These are phyloP conservation scores for Trichoderma erinaceum DNA, from an alignment of 495 filamentous ascomycete genomes.

Conservation along the genomic window DNA sequence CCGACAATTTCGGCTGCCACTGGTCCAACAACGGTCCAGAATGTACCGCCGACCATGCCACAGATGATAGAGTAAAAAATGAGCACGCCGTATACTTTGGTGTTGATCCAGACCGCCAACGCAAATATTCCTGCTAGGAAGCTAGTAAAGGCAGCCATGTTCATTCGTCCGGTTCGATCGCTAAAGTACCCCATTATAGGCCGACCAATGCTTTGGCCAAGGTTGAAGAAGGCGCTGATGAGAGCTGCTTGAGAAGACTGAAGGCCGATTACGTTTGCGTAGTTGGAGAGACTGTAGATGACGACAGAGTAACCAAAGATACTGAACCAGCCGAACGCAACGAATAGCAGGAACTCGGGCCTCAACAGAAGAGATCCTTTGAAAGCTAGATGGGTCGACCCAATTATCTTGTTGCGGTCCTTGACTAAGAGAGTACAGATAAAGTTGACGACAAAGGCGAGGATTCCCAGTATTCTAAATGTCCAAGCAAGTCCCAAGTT, in stretches of 20 bases:
- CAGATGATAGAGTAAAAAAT: slow-evolving; percentile 59
- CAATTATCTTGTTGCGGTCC: slow-evolving; percentile 30
- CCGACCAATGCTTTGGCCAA: slow-evolving; percentile 58
- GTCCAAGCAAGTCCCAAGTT: slow-evolving; percentile 49
- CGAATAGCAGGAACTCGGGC: slow-evolving; percentile 53
- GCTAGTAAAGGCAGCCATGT: slow-evolving; percentile 41
- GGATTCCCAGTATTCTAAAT: slow-evolving; percentile 52
- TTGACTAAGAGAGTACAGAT: slow-evolving; percentile 49
- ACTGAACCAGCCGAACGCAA: slow-evolving; percentile 59
- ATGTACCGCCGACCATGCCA: slow-evolving; percentile 62
- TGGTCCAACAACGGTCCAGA: slow-evolving; percentile 67
- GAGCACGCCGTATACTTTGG: slow-evolving; percentile 56
- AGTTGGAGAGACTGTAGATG: slow-evolving; percentile 59
- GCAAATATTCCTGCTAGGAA: slow-evolving; percentile 26
- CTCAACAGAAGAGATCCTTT: slow-evolving; percentile 48
- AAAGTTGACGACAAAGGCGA: slow-evolving; percentile 44
- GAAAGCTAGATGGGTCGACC: slow-evolving; percentile 39
- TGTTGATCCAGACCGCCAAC: slow-evolving; percentile 61
- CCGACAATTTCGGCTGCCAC: slow-evolving; percentile 73
- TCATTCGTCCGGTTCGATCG: slow-evolving; percentile 58
- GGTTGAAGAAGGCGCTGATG: slow-evolving; percentile 60
- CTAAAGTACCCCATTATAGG: slow-evolving; percentile 58
- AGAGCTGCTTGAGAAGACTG: slow-evolving; percentile 55
- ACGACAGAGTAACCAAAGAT: slow-evolving; percentile 64
- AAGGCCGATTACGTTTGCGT: slow-evolving; percentile 54